phyloP scores from a whole-genome alignment of 2,329 filamentous ascomycete species.

The Calcarisporium arbuscula region DNA sequence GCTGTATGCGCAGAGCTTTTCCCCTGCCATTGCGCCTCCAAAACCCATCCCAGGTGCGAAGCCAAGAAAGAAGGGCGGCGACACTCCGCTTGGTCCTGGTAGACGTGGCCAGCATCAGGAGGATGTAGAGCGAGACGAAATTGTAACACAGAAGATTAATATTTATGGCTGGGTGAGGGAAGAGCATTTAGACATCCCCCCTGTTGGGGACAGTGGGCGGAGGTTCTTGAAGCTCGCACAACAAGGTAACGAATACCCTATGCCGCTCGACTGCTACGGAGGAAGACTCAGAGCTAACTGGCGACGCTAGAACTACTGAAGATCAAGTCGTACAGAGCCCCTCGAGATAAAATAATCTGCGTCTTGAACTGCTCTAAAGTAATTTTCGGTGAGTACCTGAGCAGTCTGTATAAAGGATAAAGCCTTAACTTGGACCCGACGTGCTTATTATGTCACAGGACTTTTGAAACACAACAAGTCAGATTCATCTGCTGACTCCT shows the following conservation, averaged over 20 bases:
- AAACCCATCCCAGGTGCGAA: constrained; percentile 65
- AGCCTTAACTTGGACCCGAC: too few relatives aligned
- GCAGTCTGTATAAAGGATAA: too few relatives aligned
- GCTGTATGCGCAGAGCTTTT: constrained; percentile 92
- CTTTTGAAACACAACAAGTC: constrained; percentile 86
- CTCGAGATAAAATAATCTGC: constrained; percentile 96
- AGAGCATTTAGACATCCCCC: constrained; percentile 86
- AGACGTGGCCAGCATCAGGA: constrained; percentile 93
- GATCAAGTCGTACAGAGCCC: constrained; percentile 95
- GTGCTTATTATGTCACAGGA: constrained; percentile 39
- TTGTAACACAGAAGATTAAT: constrained; percentile 92
- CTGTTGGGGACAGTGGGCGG: constrained; percentile 76
- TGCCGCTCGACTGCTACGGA: background rate
- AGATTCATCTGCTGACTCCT: constrained; percentile 93
- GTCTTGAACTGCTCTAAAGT: constrained; percentile 99
- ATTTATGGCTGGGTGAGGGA: constrained; percentile 96
- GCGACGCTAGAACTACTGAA: constrained; percentile 72
- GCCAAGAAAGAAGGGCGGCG: constrained; percentile 60
- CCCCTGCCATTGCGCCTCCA: constrained; percentile 80
- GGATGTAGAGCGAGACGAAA: constrained; percentile 91
- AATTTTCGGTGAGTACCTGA: constrained; percentile 69
- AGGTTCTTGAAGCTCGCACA: constrained; percentile 86
- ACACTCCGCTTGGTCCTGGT: constrained; percentile 70
- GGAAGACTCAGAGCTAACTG: constrained; percentile 9
- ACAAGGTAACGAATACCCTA: constrained; percentile 51